Evolutionary conservation across 805 yeast genomes (phyloP).

Genomic region (Candida endomychidarum): DNA sequence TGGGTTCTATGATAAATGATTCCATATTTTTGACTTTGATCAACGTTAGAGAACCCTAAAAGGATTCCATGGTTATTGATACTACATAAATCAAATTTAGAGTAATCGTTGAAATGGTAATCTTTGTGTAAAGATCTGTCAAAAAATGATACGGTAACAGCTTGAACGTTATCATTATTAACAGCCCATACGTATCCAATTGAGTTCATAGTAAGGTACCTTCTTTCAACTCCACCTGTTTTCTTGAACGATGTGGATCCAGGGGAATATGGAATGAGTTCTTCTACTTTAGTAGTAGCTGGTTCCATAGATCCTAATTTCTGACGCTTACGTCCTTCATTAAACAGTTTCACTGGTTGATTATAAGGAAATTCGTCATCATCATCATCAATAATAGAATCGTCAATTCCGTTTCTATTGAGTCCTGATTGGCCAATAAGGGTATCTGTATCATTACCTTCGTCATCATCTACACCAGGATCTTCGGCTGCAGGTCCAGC

Average conservation of each 20-base stretch:
- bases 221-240: slow-evolving; percentile 46
- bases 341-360: slow-evolving; percentile 19
- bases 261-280: slow-evolving; percentile 68
- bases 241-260: slow-evolving; percentile 73
- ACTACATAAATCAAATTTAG: slow-evolving; percentile 71
- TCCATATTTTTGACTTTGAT: slow-evolving; percentile 19
- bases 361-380: slow-evolving; percentile 24
- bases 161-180: slow-evolving; percentile 37
- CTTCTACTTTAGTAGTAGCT: slow-evolving; percentile 10
- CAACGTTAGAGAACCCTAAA: slow-evolving; percentile 46
- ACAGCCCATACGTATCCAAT: slow-evolving; percentile 84
- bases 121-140: slow-evolving; percentile 75
- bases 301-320: slow-evolving; percentile 12
- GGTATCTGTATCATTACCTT: slow-evolving; percentile 13
- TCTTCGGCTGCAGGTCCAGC: slow-evolving; percentile 15
- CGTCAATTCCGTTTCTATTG: slow-evolving; percentile 16
- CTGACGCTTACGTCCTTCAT: slow-evolving; percentile 23
- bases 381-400: slow-evolving; percentile 37
- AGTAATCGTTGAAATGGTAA: slow-evolving; percentile 79
- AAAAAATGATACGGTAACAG: slow-evolving; percentile 85
- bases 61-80: slow-evolving; percentile 66
- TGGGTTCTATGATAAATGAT: slow-evolving; percentile 68
- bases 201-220: slow-evolving; percentile 78
- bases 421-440: slow-evolving; percentile 1
- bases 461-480: slow-evolving; percentile 15